phyloP scores from a whole-genome alignment of 495 filamentous ascomycete species.

The Aspergillus ostianus region DNA sequence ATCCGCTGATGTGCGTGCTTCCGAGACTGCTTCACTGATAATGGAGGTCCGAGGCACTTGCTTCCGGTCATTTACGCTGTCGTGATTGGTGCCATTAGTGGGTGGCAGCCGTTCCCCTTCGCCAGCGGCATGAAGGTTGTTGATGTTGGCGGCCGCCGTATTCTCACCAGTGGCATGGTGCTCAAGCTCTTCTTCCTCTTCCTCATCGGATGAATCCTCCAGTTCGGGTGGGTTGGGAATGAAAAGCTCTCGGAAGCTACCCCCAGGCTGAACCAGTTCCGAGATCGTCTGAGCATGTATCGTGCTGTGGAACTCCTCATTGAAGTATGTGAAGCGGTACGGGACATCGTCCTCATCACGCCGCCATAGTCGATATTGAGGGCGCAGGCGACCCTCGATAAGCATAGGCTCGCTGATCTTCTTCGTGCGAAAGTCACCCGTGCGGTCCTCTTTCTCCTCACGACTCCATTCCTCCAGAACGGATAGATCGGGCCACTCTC shows the following conservation, averaged over 20 bases:
- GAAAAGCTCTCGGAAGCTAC: constrained; percentile 82
- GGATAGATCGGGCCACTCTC: constrained; percentile 67
- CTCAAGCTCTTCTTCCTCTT: constrained; percentile 59
- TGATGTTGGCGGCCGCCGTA: constrained; percentile 18
- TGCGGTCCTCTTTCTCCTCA: constrained; percentile 87
- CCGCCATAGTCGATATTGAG: constrained; percentile 78
- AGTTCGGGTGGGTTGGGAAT: constrained; percentile 67
- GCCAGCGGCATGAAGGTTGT: constrained; percentile 6
- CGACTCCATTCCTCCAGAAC: constrained; percentile 87
- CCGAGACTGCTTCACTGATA: constrained; percentile 35
- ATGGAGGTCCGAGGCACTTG: constrained; percentile 23
- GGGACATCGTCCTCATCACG: constrained; percentile 85
- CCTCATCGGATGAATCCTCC: constrained; percentile 62
- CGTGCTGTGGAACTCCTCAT: constrained; percentile 90
- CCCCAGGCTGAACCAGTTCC: constrained; percentile 80
- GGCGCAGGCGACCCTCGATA: constrained; percentile 81
- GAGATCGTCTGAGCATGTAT: constrained; percentile 95
- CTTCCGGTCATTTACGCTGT: constrained; percentile 10
- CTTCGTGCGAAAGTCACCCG: constrained; percentile 82
- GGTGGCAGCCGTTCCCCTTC: constrained; percentile 7
- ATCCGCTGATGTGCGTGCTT: constrained; percentile 22
- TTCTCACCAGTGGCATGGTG: constrained; percentile 21
- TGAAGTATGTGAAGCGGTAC: constrained; percentile 97
- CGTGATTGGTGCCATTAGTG: constrained; percentile 9
- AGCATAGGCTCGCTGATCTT: constrained; percentile 92